A percentile compares a stretch with the other conserved stretches of the same genome.
Evolutionary conservation across 2,329 filamentous ascomycete species (phyloP).

Genomic region (Neonectria neomacrospora): DNA sequence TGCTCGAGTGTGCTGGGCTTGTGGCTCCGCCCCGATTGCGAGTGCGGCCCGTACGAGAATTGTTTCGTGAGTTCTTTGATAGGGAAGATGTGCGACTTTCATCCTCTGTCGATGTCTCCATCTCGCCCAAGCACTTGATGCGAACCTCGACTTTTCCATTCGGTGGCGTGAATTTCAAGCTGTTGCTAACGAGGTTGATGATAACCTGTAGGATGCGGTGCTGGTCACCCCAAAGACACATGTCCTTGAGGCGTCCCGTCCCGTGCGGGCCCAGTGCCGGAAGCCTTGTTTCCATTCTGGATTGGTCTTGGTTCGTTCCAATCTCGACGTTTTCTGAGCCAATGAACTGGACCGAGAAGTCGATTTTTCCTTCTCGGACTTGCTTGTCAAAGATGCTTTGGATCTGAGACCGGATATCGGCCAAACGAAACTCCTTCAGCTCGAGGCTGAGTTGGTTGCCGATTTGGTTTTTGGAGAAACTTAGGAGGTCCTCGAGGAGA

Average conservation of each 20-base stretch:
- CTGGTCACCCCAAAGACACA: slow-evolving; percentile 92
- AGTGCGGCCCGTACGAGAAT: slow-evolving; percentile 54
- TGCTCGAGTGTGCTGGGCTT: slow-evolving; percentile 62
- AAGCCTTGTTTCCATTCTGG: slow-evolving; percentile 52
- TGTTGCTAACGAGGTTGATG: slow-evolving; percentile 93
- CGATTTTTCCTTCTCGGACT: slow-evolving; percentile 80
- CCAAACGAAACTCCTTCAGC: slow-evolving; percentile 84
- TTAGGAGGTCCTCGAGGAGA: slow-evolving; percentile 87
- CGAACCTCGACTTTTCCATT: slow-evolving; percentile 80
- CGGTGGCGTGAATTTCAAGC: slow-evolving; percentile 86
- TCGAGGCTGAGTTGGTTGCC: slow-evolving; percentile 85
- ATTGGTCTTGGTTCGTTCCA: slow-evolving; percentile 48
- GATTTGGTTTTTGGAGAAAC: slow-evolving; percentile 95
- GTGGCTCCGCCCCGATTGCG: slow-evolving; percentile 58
- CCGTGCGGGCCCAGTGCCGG: slow-evolving; percentile 73
- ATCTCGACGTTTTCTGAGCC: slow-evolving; percentile 42
- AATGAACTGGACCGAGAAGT: slow-evolving; percentile 78
- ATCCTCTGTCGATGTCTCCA: slow-evolving; percentile 54
- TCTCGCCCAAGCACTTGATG: slow-evolving; percentile 78
- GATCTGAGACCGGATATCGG: slow-evolving; percentile 86
- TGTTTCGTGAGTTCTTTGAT: slow-evolving; percentile 59
- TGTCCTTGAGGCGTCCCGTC: slow-evolving; percentile 78
- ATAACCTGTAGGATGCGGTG: slow-evolving; percentile 92
- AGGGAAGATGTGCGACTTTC: slow-evolving; percentile 65
- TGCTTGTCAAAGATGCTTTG: slow-evolving; percentile 91